Evolutionary conservation across 371 early-diverging fungal genomes (phyloP), one percentile per base, ranked within the genome.

Genomic region (Dichotomocladium elegans): DNA sequence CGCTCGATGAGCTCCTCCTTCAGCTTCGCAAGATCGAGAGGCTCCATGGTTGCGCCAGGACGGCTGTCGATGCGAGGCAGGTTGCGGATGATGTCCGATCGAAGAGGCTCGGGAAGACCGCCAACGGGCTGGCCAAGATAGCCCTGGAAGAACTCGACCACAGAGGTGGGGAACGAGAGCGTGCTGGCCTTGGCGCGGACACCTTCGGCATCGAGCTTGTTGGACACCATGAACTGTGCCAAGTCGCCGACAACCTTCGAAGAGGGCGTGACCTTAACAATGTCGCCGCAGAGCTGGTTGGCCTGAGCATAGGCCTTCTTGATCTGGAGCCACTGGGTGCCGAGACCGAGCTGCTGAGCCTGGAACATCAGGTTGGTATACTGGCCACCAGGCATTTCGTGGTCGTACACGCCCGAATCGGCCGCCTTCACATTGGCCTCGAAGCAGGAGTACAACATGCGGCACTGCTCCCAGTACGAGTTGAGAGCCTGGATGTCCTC

Each of bases 341-440:
- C 97, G 22, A 96, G 79, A 11, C 97, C 97, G 12, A 95, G 77
- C 60, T 90, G 89, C 63, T 91, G 89, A 28, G 93, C 88, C 72
- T 96, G 96, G 90, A 96, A 96, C 81, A 95, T 83, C 56, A 96
- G 70, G 77, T 96, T 96, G 47, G 97, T 96, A 79, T 95, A 96
- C 73, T 96, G 92, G 26, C 90, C 94, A 48, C 97, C 97, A 44
- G 97, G 96, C 96, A 96, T 95, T 79, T 95, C 95, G 69, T 94
- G 94, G 28, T 83, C 80, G 66, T 94, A 96, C 25, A 96, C 96
- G 34, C 91, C 89, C 4, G 94, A 90, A 61, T 95, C 96, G 8
- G 87, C 82, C 15, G 85, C 82, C 62, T 88, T 85, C 61, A 95
- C 88, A 49, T 88, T 88, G 41, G 91, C 91, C 61, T 96, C 97